Base-by-base conservation (phyloP, 352 stramenopile genomes). In the Blastocystis sp. region DNA sequence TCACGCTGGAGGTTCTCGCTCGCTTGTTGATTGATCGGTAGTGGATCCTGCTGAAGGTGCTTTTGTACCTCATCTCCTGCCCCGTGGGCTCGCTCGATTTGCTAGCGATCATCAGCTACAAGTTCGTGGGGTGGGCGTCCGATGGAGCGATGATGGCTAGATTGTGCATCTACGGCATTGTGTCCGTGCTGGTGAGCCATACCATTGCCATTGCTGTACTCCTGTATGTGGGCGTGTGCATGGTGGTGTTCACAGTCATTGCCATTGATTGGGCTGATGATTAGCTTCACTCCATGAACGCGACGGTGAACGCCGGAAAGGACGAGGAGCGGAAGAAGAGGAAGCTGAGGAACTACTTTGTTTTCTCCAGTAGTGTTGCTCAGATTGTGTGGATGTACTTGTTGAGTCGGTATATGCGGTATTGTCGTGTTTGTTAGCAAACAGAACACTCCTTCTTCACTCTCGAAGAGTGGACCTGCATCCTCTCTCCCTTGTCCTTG, bases 21-120 rank as follows among this genome's bases (percentile, higher is more conserved):
- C 21, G 66, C 45, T 11, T 59, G 21, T 74, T 1, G 65, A 89
- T 21, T 76, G 14, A 28, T 28, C 88, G 90, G 43, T 90, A 89
- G 88, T 95, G 95, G 90, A 98, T 98, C 91, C 96, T 95, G 74
- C 96, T 96, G 0, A 95, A 99, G 88, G 93, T 98, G 76, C 94
- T 98, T 34, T 92, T 93, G 0, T 94, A 97, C 78, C 69, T 79
- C 5, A 79, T 79, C 11, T 62, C 28, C 40, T 79, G 69, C 41
- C 69, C 69, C 34, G 69, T 98, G 81, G 92, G 93, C 48, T 94
- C 98, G 62, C 91, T 99, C 59, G 97, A 99, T 90, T 90, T 99
- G 65, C 92, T 98, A 67, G 94, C 94, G 52, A 98, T 98, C 90
- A 98, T 95, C 14, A 96, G 96, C 77, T 99, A 99, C 94, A 99